Conservation (phyloP, 805 yeast genomes). For the Pachysolen tannophilus region DNA sequence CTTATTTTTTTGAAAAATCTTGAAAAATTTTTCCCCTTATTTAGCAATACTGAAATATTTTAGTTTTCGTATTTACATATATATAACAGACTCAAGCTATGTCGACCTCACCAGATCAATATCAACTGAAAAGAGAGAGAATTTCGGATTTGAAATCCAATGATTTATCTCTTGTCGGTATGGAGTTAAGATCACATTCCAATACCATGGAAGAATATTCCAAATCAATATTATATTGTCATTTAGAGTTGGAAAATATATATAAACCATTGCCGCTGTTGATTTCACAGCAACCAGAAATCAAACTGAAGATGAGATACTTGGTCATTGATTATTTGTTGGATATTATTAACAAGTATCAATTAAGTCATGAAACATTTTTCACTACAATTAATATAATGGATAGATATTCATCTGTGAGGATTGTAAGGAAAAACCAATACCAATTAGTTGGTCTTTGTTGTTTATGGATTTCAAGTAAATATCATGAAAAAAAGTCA, state of each 20-base stretch:
- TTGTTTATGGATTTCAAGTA: conserved; percentile 38
- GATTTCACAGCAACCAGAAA: conserved; percentile 14
- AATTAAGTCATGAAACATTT: conserved; percentile 26
- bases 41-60: too few species aligned
- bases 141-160: conserved; percentile 5
- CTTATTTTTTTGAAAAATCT: too few species aligned
- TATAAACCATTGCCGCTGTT: conserved; percentile 18
- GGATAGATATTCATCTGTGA: conserved; percentile 29
- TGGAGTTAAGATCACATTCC: conserved; percentile 10
- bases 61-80: too few species aligned
- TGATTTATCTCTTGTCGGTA: conserved; percentile 1
- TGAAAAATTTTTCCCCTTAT: too few species aligned
- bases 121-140: conserved; percentile 6
- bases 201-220: conserved; percentile 9
- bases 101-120: conserved; percentile 10
- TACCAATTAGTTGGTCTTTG: conserved; percentile 33
- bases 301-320: conserved; percentile 14
- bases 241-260: conserved; percentile 20
- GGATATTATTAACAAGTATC: conserved; percentile 22
- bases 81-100: neutral
- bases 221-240: conserved; percentile 13
- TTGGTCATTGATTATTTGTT: conserved; percentile 21
- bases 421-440: conserved; percentile 24
- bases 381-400: conserved; percentile 28
- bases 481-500: conserved; percentile 41